Base-by-base conservation (phyloP, 106 monocot species). In the Acorus calamus region DNA sequence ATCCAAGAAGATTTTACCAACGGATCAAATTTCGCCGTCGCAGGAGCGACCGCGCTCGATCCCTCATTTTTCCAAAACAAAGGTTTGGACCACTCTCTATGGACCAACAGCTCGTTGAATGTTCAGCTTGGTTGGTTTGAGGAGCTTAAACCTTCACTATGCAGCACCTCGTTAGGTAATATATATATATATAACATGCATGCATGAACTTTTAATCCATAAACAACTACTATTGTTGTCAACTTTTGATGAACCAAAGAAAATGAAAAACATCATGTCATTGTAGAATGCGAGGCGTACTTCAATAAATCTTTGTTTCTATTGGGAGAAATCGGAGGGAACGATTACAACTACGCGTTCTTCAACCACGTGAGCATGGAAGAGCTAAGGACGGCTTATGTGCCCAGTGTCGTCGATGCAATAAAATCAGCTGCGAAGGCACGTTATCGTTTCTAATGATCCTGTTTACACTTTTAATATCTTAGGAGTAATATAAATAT, bases 301-400 rank as follows among this genome's bases (percentile, higher is more conserved):
- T 59, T 82, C 7, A 57, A 57, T 5, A 74, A 14, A 56, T 77
- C 82, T 4, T 68, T 78, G n/a, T 78, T 82, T 52, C n/a, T 82
- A 11, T 45, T 82, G n/a, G 82, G 82, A 47, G 82, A 74, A 46
- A 60, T 82, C 6, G 81, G 81, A 56, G 69, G 56, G 5, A 82
- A 82, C 42, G 77, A 82, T 61, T 82, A 74, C 64, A 66, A 51
- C 13, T 44, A 52, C 45, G 51, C 66, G 4, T 47, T 77, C 42
- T 28, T 64, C 4, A 8, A 49, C 3, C 59, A 74, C 6, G 49
- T 44, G 48, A 74, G 62, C 60, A 46, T 73, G 5, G 47, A 54
- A 9, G 54, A 80, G 28, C 60, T 67, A 46, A 46, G 28, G 28
- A 28, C 42, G 4, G 14, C 59, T 0, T 80, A 69, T 52, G 71